Evolutionary conservation across 345 rosid genomes (phyloP).

Genomic region (Camelina laxa): DNA sequence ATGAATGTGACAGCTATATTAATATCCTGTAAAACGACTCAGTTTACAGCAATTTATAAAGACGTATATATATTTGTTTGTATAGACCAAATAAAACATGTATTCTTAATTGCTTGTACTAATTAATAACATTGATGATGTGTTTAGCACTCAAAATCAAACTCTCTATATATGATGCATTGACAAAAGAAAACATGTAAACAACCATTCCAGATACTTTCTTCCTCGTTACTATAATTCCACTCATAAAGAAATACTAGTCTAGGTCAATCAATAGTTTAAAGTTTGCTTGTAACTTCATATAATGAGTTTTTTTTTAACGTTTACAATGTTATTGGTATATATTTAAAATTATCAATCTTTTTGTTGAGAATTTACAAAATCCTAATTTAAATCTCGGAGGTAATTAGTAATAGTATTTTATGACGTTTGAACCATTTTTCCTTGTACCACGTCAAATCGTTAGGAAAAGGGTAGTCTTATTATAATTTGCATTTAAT

Average conservation of each 20-base stretch:
- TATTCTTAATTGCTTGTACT: background rate
- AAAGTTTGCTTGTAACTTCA: background rate
- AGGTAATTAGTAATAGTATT: background rate
- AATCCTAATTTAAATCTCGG: background rate
- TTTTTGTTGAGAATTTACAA: background rate
- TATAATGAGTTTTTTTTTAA: background rate
- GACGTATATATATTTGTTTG: background rate
- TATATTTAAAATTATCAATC: background rate
- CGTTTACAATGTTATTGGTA: background rate
- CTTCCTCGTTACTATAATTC: background rate
- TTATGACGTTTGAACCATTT: background rate
- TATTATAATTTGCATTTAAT: background rate
- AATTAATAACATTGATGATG: background rate
- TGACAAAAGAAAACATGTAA: background rate
- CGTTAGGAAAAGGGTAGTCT: conserved; percentile 4
- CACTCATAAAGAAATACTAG: background rate
- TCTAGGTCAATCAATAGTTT: background rate
- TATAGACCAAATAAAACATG: background rate
- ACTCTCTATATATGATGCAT: background rate
- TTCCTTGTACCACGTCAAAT: background rate
- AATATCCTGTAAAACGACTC: background rate
- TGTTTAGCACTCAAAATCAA: background rate
- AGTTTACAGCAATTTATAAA: background rate
- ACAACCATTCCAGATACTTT: background rate
- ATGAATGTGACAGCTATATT: background rate